Percentiles rank a stretch among this genome's conserved stretches.
Evolutionary conservation across 495 filamentous ascomycete species (phyloP).

Genomic region (Xylaria palmicola): DNA sequence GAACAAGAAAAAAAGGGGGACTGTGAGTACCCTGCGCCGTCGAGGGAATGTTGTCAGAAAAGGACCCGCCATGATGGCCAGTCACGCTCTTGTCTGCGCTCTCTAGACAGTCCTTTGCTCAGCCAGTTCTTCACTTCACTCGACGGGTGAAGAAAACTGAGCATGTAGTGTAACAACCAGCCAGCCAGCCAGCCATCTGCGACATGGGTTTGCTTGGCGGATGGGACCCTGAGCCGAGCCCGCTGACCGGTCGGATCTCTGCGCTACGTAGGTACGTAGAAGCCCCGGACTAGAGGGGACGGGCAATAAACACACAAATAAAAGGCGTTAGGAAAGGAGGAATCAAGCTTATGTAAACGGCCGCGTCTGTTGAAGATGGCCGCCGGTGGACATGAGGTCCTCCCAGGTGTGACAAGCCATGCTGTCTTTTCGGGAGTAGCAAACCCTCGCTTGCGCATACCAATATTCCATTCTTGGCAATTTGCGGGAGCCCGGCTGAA

Average conservation of each 20-base stretch:
- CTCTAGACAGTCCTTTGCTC: not conserved
- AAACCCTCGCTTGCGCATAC: too few species aligned
- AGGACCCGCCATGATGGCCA: not conserved
- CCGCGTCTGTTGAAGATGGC: not conserved
- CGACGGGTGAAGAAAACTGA: not conserved
- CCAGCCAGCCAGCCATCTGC: conserved; percentile 2
- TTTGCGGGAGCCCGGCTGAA: conserved; percentile 29
- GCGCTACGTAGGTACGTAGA: not conserved
- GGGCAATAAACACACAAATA: not conserved
- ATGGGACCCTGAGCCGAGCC: not conserved
- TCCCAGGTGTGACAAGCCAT: not conserved
- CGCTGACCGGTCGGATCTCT: not conserved
- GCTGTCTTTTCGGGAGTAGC: not conserved
- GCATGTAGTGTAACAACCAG: not conserved
- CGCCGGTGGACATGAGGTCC: not conserved
- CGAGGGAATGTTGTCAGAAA: conserved; percentile 36
- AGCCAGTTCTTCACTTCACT: not conserved
- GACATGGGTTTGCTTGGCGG: conserved; percentile 1
- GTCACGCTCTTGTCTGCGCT: not conserved
- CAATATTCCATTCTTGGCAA: conserved; percentile 29
- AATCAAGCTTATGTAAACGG: not conserved
- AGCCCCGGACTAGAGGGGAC: not conserved
- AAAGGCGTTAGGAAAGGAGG: not conserved
- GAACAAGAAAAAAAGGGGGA: conserved; percentile 26
- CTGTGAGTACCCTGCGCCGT: conserved; percentile 32